Evolutionary conservation across 2,329 filamentous ascomycete genomes (phyloP), one percentile per base, ranked within the genome.

Genomic region (Purpureocillium takamizusanense): DNA sequence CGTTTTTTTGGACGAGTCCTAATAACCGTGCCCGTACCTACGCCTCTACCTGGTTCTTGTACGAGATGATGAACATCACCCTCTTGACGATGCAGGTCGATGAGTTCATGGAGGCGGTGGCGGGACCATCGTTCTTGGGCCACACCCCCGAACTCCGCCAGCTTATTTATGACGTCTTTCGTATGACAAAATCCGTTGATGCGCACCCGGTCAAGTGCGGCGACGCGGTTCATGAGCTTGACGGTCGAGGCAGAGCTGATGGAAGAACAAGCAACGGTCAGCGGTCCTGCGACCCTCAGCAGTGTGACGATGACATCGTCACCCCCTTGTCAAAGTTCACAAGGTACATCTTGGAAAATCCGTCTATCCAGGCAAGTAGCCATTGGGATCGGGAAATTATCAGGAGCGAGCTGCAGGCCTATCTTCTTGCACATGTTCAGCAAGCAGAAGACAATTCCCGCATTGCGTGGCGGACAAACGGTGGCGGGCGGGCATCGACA

Each of bases 91-190:
- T 32, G 17, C 42, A 42, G 32, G 36, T 33, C 13, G 44, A 44
- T 25, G 40, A 46, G 38, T 44, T 38, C 27, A 42, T 46, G 23
- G 44, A 46, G 33, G 28, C 34, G 4, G 38, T 41, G 4, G 40
- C 40, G 14, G 44, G 23, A 16, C 27, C 35, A 9, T 16, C 18
- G 13, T 41, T 39, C 27, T 10, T 28, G 10, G 23, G 29, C 23
- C 25, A 25, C 13, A 25, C 21, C 21, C 6, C 21, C 21, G 21
- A 25, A 25, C 21, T 25, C 21, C 21, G 21, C 21, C 21, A 25
- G 21, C 21, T 40, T 31, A 17, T 32, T 10, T 15, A 25, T 9
- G 12, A 11, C 18, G 10, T 17, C 21, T 25, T 25, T 25, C 21
- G 21, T 10, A 25, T 25, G 21, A 25, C 21, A 25, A 10, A 25